Conservation (phyloP, 1,284 basidiomycete species). For the Mycena sp. region DNA sequence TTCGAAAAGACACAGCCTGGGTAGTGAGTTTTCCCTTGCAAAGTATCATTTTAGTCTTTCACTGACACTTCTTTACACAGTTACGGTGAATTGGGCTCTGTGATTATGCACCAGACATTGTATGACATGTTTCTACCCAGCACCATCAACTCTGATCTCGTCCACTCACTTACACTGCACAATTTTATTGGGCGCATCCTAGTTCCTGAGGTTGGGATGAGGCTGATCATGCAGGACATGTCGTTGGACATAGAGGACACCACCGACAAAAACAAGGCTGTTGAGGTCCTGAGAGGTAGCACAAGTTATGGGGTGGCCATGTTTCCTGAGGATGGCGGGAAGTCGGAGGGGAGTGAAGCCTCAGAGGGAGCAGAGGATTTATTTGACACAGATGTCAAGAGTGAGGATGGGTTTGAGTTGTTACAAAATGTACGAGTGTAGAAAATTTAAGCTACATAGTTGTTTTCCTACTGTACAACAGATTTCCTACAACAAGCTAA, state of each 20-base stretch:
- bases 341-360: no score
- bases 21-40: not conserved
- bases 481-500: no score
- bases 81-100: conserved; percentile 81
- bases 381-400: no score
- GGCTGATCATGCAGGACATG: conserved; percentile 78
- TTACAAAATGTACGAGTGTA: no score
- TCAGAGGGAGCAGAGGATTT: no score
- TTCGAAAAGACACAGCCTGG: conserved; percentile 64
- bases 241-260: conserved; percentile 45
- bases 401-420: no score
- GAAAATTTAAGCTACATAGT: no score
- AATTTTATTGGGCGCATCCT: conserved; percentile 78
- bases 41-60: no score
- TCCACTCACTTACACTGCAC: conserved; percentile 67
- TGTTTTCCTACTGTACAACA: no score
- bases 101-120: conserved; percentile 78
- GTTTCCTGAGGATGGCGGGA: conserved; percentile 69
- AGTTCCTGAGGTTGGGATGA: conserved; percentile 76
- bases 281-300: conserved; percentile 73
- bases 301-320: conserved; percentile 79
- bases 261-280: conserved; percentile 47
- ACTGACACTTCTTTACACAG: no score
- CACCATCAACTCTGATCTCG: conserved; percentile 57
- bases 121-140: conserved; percentile 73